Conservation (phyloP, 2,329 filamentous ascomycete species). For the Aspergillus fumigatiaffinis region DNA sequence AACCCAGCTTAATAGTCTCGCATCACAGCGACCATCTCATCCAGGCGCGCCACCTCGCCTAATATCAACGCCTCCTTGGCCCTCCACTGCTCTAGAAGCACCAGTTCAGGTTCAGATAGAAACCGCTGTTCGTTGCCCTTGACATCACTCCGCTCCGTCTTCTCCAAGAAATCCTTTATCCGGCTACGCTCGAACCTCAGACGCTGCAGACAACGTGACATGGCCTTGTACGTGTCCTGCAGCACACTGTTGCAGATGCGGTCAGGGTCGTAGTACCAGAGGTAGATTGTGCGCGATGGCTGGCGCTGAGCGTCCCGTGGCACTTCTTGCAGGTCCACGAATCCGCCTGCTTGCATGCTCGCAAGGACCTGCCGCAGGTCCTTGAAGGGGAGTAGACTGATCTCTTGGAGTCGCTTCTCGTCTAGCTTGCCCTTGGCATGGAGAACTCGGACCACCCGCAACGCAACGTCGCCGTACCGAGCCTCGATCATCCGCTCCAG, state of each 20-base stretch:
- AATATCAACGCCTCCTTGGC: conserved; percentile 67
- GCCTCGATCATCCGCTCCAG: conserved; percentile 78
- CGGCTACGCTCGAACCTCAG: conserved; percentile 70
- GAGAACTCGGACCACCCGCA: conserved; percentile 81
- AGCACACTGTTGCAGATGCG: conserved; percentile 67
- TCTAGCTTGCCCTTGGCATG: conserved; percentile 88
- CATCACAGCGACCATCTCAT: conserved; percentile 79
- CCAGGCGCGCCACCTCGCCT: conserved; percentile 73
- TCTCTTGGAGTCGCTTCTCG: conserved; percentile 78
- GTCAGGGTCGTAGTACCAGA: conserved; percentile 85
- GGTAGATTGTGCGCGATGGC: conserved; percentile 78
- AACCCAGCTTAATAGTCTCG: conserved; percentile 62
- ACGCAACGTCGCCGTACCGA: conserved; percentile 69
- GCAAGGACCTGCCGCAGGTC: conserved; percentile 82
- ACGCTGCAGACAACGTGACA: conserved; percentile 79
- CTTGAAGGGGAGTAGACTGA: conserved; percentile 78
- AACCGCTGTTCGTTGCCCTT: conserved; percentile 78
- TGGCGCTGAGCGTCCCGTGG: conserved; percentile 80
- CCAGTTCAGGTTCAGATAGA: conserved; percentile 69
- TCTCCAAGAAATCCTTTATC: conserved; percentile 68
- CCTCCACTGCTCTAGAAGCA: conserved; percentile 61
- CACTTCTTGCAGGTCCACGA: conserved; percentile 90
- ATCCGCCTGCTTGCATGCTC: conserved; percentile 78
- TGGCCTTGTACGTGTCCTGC: conserved; percentile 82
- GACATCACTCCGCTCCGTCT: conserved; percentile 82